Conservation (phyloP, 768 basidiomycete species). For the Sistotremastrum niveocremeum region DNA sequence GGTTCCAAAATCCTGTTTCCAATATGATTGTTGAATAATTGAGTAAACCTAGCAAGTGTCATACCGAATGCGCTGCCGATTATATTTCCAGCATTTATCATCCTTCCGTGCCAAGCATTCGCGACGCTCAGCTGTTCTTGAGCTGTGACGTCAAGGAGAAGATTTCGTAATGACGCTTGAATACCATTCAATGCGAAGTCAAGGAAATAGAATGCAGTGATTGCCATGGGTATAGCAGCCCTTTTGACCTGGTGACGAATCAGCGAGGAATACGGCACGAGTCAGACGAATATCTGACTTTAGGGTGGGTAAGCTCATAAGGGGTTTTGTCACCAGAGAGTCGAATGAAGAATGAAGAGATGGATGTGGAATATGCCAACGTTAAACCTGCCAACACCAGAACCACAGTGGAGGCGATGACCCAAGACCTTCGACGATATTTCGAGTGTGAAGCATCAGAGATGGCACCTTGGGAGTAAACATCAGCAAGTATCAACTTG, state of each 20-base stretch:
- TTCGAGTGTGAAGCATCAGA: conserved; percentile 88
- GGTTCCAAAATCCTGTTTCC: conserved; percentile 67
- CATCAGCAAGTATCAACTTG: not conserved
- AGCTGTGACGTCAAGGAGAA: conserved; percentile 86
- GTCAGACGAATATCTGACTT: not conserved
- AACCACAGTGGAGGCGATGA: conserved; percentile 73
- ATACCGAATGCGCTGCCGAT: conserved; percentile 84
- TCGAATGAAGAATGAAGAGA: conserved; percentile 67
- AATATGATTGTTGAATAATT: not conserved
- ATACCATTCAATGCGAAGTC: conserved; percentile 97
- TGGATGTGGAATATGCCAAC: conserved; percentile 69
- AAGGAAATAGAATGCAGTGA: conserved; percentile 82
- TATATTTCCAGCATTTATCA: conserved; percentile 96
- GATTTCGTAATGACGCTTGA: conserved; percentile 83
- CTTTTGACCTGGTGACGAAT: conserved; percentile 37
- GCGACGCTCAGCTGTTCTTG: conserved; percentile 81
- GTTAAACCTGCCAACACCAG: conserved; percentile 65
- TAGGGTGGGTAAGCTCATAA: not conserved
- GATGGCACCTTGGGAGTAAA: conserved; percentile 54
- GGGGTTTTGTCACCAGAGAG: conserved; percentile 47
- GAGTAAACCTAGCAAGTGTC: conserved; percentile 9
- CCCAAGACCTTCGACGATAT: conserved; percentile 87
- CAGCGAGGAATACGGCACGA: not conserved
- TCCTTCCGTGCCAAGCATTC: conserved; percentile 96
- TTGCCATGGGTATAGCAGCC: conserved; percentile 72